Base-by-base conservation (phyloP, 306 rosid species). In the Rosa chinensis region DNA sequence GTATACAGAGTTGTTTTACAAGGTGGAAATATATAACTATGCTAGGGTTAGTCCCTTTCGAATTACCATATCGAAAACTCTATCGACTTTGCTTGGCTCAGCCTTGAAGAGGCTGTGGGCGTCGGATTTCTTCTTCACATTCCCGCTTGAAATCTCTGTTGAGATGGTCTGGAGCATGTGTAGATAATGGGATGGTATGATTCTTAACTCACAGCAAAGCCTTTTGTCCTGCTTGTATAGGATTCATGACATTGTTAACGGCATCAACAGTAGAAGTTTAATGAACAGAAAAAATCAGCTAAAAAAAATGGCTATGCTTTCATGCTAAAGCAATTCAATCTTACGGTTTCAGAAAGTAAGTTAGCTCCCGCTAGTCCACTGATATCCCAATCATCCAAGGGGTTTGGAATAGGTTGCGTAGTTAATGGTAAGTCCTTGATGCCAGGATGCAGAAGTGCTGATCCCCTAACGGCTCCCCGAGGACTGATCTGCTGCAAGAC, bases 181-280 rank as follows among this genome's bases (percentile, higher is more conserved):
- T 17, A 92, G 94, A 81, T 89, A 92, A 80, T 89, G 94, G 18
- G 92, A 80, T 3, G 98, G 98, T 42, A 92, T 84, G 73, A 94
- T 58, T 87, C 90, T 84, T 73, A 87, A 79, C 90, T 92, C 97
- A 21, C 84, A 79, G 84, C 98, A 89, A 28, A 92, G 93, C 74
- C 71, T 83, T 66, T 76, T 86, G 86, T 94, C 97, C 98, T 94
- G 90, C 89, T 82, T 3, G 25, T 47, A 69, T 0, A 62, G 10
- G 12, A 53, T 10, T 72, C 21, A 42, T 35, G 32, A 61, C 10
- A 72, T n/a, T 45, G 84, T 23, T 16, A 35, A 62, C 63, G 5
- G 66, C 70, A 72, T 77, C 64, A 71, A 48, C 48, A 44, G 52
- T 25, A 76, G 13, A 44, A 49, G 35, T 25, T 37, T 13, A 40